A percentile compares a stretch with the other conserved stretches of the same genome.
These are phyloP conservation scores for Gymnopilus junonius DNA, from an alignment of 768 basidiomycete species.

Conservation along the genomic window DNA sequence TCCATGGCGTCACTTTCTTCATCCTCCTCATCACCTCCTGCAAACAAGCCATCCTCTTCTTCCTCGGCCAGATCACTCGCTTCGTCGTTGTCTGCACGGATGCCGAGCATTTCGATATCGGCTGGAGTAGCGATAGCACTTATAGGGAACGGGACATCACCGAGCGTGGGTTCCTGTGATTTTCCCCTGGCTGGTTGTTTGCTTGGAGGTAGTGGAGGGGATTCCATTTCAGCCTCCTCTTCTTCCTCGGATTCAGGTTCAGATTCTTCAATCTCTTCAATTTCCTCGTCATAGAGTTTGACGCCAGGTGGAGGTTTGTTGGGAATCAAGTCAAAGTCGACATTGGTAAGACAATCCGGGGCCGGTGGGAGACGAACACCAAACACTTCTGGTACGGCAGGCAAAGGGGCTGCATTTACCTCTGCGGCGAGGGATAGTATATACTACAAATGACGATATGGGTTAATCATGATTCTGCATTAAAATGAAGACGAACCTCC, in stretches of 20 bases:
- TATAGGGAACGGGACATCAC: slow-evolving; percentile 59
- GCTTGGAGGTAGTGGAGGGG: slow-evolving; percentile 32
- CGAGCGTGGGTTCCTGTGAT: slow-evolving; percentile 39
- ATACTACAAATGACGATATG: slow-evolving; percentile 50
- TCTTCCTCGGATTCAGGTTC: slow-evolving; percentile 68
- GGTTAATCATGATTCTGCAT: not conserved
- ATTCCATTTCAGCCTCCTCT: slow-evolving; percentile 74
- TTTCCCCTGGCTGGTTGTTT: slow-evolving; percentile 20
- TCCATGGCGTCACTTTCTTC: slow-evolving; percentile 87
- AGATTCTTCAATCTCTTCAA: slow-evolving; percentile 82
- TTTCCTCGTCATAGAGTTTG: slow-evolving; percentile 77
- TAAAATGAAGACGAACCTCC: slow-evolving; percentile 56
- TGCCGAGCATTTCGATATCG: slow-evolving; percentile 68
- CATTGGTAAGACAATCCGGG: slow-evolving; percentile 73
- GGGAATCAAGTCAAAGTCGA: slow-evolving; percentile 87
- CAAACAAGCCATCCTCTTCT: slow-evolving; percentile 80
- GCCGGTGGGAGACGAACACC: slow-evolving; percentile 79
- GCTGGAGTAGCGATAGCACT: slow-evolving; percentile 66
- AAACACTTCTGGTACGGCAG: slow-evolving; percentile 86
- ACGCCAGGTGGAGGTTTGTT: slow-evolving; percentile 82
- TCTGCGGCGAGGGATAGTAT: slow-evolving; percentile 80
- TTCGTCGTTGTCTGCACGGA: slow-evolving; percentile 50
- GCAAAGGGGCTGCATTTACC: slow-evolving; percentile 80
- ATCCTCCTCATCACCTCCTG: slow-evolving; percentile 73
- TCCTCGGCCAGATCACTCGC: slow-evolving; percentile 77